Conservation (phyloP, 257 asterid species). For the Solanum etuberosum region DNA sequence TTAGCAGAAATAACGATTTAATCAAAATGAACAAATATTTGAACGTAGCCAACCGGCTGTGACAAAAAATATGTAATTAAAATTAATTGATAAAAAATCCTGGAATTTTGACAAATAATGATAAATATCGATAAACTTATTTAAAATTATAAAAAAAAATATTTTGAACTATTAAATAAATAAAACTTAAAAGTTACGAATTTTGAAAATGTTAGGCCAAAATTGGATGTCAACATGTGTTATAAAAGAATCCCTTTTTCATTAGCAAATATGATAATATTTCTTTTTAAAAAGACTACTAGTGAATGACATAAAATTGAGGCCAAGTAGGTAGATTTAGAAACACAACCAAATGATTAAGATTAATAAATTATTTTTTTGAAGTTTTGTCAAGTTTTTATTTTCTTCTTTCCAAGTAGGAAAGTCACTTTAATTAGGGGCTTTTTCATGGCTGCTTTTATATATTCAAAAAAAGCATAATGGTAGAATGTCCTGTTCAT, state of each 20-base stretch:
- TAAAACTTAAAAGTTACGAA: too few species aligned
- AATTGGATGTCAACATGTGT: too few species aligned
- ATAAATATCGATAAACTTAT: too few species aligned
- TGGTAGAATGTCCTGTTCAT: neutral
- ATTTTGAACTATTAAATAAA: too few species aligned
- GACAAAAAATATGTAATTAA: too few species aligned
- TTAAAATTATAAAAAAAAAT: too few species aligned
- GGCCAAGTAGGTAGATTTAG: neutral
- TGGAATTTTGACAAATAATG: too few species aligned
- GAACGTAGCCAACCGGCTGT: too few species aligned
- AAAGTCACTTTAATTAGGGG: conserved; percentile 7
- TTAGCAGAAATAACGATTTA: too few species aligned
- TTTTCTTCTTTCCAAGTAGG: conserved; percentile 16
- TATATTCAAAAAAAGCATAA: neutral
- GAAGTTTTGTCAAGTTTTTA: neutral
- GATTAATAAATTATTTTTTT: neutral
- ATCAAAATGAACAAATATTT: too few species aligned
- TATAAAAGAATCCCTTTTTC: neutral
- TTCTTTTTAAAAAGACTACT: neutral
- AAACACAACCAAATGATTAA: neutral
- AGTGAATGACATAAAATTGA: neutral
- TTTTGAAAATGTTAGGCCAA: too few species aligned
- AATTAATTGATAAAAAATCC: too few species aligned
- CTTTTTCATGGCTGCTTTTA: neutral
- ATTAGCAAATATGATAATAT: neutral